Percentiles rank a stretch among this genome's conserved stretches.
phyloP scores from a whole-genome alignment of 2,329 filamentous ascomycete genomes.

The Botrytis porri region DNA sequence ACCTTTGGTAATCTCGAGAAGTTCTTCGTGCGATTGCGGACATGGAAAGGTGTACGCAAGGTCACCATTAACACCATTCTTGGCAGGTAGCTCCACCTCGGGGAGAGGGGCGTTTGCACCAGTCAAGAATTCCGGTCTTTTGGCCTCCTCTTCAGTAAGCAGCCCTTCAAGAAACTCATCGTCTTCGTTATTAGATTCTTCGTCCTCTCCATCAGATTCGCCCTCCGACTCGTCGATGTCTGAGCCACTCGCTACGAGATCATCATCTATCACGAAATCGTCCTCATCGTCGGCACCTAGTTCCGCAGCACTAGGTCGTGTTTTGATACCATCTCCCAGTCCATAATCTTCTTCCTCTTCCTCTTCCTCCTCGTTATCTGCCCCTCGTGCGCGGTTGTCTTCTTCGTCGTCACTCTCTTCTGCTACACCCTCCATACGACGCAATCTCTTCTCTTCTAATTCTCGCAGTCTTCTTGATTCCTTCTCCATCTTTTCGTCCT shows the following conservation, averaged over 20 bases:
- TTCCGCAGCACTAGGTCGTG: constrained; percentile 47
- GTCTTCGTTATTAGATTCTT: constrained; percentile 48
- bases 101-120: constrained; percentile 45
- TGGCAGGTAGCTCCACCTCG: constrained; percentile 41
- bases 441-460: constrained; percentile 77
- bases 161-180: constrained; percentile 73
- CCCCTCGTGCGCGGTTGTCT: background rate
- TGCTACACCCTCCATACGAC: constrained; percentile 84
- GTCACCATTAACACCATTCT: constrained; percentile 45
- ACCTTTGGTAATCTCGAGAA: constrained; percentile 62
- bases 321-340: constrained; percentile 57
- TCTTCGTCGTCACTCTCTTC: constrained; percentile 63
- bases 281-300: constrained; percentile 88
- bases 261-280: constrained; percentile 86
- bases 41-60: constrained; percentile 85
- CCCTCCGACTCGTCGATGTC: constrained; percentile 58
- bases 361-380: constrained; percentile 33
- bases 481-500: constrained; percentile 77
- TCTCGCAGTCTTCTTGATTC: constrained; percentile 74
- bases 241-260: constrained; percentile 79
- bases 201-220: constrained; percentile 44
- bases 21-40: constrained; percentile 71
- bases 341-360: constrained; percentile 62
- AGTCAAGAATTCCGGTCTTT: constrained; percentile 50
- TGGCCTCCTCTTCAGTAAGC: constrained; percentile 56